phyloP scores from a whole-genome alignment of 1,139 yeast genomes.

The Candida glucosophila region DNA sequence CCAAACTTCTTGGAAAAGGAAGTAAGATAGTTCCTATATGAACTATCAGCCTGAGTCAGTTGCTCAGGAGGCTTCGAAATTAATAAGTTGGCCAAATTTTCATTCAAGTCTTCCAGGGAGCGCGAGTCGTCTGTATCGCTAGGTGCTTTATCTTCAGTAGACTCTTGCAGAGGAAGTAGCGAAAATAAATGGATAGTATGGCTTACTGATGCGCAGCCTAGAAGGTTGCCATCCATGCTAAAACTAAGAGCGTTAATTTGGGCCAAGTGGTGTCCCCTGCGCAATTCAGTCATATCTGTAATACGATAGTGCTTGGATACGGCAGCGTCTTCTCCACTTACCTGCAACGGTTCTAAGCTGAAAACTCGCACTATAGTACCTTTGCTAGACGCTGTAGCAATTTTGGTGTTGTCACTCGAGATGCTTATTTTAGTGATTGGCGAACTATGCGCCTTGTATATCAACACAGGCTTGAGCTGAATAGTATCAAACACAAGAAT shows the following conservation, averaged over 20 bases:
- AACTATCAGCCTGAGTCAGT: no score
- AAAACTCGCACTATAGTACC: slow-evolving; percentile 65
- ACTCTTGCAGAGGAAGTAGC: slow-evolving; percentile 11
- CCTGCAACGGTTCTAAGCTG: no score
- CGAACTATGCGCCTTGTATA: slow-evolving; percentile 53
- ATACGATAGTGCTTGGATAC: slow-evolving; percentile 9
- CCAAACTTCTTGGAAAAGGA: slow-evolving; percentile 9
- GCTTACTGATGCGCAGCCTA: slow-evolving; percentile 61
- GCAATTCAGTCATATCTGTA: slow-evolving; percentile 40
- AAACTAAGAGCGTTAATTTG: slow-evolving; percentile 48
- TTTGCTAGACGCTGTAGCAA: slow-evolving; percentile 64
- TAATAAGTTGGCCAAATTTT: slow-evolving; percentile 34
- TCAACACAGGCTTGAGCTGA: slow-evolving; percentile 43
- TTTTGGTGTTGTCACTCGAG: slow-evolving; percentile 41
- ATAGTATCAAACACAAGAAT: slow-evolving; percentile 54
- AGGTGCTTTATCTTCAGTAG: slow-evolving; percentile 3
- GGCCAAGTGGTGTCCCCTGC: slow-evolving; percentile 64
- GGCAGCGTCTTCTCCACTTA: no score
- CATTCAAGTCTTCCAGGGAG: slow-evolving; percentile 34
- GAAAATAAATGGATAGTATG: slow-evolving; percentile 64
- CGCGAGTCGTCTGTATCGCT: no score
- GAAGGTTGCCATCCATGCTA: slow-evolving; percentile 36
- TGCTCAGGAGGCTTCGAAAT: slow-evolving; percentile 23
- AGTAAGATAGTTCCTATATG: slow-evolving; percentile 9
- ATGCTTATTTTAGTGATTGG: slow-evolving; percentile 38